phyloP scores from a whole-genome alignment of 306 rosid genomes.

The Ormosia semicastrata region DNA sequence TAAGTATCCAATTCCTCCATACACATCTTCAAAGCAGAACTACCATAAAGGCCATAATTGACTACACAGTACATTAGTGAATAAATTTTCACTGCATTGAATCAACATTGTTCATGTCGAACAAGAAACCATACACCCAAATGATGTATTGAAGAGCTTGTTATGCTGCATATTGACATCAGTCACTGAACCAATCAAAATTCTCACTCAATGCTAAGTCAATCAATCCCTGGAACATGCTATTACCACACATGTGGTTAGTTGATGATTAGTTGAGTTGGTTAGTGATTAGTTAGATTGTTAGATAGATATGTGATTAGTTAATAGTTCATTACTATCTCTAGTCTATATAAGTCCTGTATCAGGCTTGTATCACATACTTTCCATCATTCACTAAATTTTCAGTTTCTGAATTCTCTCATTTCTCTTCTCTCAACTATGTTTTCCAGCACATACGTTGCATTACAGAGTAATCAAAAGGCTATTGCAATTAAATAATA shows the following conservation, averaged over 20 bases:
- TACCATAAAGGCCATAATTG: neutral
- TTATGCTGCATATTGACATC: neutral
- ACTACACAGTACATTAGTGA: neutral
- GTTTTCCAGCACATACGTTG: neutral
- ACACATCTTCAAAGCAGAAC: neutral
- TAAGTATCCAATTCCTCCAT: slow-evolving; percentile 22
- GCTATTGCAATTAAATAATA: neutral
- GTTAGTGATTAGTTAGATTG: no score
- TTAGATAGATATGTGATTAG: no score
- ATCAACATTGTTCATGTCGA: neutral
- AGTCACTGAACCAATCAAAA: slow-evolving; percentile 12
- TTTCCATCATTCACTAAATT: no score
- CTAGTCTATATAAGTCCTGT: no score
- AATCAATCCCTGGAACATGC: neutral
- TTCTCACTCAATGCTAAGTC: neutral
- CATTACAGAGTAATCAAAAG: neutral
- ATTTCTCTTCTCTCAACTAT: no score
- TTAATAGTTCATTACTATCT: no score
- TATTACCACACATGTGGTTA: neutral
- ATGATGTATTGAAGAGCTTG: neutral
- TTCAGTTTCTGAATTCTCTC: no score
- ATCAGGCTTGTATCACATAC: no score
- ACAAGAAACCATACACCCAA: neutral
- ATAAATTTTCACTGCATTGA: neutral
- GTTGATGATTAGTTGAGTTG: no score